phyloP scores from a whole-genome alignment of 768 basidiomycete genomes.

The Lenzites betulinus region DNA sequence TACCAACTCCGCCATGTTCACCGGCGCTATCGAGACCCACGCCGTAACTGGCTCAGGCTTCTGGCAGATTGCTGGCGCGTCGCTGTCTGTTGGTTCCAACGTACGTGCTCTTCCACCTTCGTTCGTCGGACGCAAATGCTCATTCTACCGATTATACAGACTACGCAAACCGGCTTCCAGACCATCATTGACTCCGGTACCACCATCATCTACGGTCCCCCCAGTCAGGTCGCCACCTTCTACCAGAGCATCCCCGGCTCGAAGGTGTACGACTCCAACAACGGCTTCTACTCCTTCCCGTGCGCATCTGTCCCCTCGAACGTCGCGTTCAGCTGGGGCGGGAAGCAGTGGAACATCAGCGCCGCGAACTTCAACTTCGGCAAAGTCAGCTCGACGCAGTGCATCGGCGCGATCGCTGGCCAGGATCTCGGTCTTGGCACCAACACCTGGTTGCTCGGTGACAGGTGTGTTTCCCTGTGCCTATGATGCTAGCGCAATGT shows the following conservation, averaged over 20 bases:
- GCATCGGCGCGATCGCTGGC: slow-evolving; percentile 30
- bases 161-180: slow-evolving; percentile 11
- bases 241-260: slow-evolving; percentile 32
- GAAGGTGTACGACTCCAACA: slow-evolving; percentile 14
- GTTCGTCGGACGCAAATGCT: not conserved
- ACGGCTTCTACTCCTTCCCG: slow-evolving; percentile 31
- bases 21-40: slow-evolving; percentile 34
- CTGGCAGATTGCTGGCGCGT: slow-evolving; percentile 30
- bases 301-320: slow-evolving; percentile 19
- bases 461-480: slow-evolving; percentile 4
- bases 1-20: slow-evolving; percentile 36
- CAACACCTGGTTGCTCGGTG: slow-evolving; percentile 29
- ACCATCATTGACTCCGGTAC: slow-evolving; percentile 35
- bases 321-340: slow-evolving; percentile 27
- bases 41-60: slow-evolving; percentile 27
- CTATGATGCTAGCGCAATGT: not conserved
- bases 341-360: slow-evolving; percentile 20
- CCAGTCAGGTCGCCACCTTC: slow-evolving; percentile 24
- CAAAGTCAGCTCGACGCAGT: slow-evolving; percentile 16
- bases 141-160: not conserved
- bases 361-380: slow-evolving; percentile 31
- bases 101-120: not conserved
- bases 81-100: slow-evolving; percentile 12
- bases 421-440: slow-evolving; percentile 25
- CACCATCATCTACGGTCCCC: slow-evolving; percentile 34